Conservation (phyloP, 2,329 filamentous ascomycete genomes). For the Paecilomyces dactylethromorphus region DNA sequence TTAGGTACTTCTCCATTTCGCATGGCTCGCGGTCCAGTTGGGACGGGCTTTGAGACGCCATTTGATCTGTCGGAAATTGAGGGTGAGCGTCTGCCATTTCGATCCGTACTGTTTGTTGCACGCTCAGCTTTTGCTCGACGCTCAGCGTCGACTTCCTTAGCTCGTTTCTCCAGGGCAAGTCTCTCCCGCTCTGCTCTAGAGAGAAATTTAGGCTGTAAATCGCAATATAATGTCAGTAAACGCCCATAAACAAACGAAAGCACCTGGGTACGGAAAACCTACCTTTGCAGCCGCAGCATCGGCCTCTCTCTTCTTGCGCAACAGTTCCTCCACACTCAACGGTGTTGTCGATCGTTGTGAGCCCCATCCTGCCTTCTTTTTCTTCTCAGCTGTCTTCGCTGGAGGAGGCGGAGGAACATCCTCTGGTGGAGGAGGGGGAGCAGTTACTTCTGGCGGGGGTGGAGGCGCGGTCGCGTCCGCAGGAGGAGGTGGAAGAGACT, state of each 20-base stretch:
- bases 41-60: slow-evolving; percentile 39
- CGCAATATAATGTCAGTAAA: slow-evolving; percentile 8
- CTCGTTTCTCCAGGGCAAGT: slow-evolving; percentile 69
- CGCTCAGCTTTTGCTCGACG: slow-evolving; percentile 42
- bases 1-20: slow-evolving; percentile 44
- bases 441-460: slow-evolving; percentile 31
- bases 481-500: slow-evolving; percentile 37
- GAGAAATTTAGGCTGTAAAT: slow-evolving; percentile 66
- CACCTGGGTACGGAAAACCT: slow-evolving; percentile 14
- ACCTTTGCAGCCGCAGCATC: slow-evolving; percentile 76
- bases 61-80: slow-evolving; percentile 15
- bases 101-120: slow-evolving; percentile 16
- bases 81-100: slow-evolving; percentile 15
- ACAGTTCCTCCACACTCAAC: slow-evolving; percentile 76
- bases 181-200: slow-evolving; percentile 77
- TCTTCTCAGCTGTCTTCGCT: slow-evolving; percentile 19
- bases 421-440: slow-evolving; percentile 37
- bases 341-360: slow-evolving; percentile 41
- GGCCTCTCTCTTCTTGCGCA: slow-evolving; percentile 78
- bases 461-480: slow-evolving; percentile 32
- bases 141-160: slow-evolving; percentile 63
- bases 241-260: slow-evolving; percentile 13
- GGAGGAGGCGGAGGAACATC: slow-evolving; percentile 39
- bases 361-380: slow-evolving; percentile 52
- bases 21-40: slow-evolving; percentile 68